Conservation (phyloP, 2,329 filamentous ascomycete species). For the Didymella keratinophila region DNA sequence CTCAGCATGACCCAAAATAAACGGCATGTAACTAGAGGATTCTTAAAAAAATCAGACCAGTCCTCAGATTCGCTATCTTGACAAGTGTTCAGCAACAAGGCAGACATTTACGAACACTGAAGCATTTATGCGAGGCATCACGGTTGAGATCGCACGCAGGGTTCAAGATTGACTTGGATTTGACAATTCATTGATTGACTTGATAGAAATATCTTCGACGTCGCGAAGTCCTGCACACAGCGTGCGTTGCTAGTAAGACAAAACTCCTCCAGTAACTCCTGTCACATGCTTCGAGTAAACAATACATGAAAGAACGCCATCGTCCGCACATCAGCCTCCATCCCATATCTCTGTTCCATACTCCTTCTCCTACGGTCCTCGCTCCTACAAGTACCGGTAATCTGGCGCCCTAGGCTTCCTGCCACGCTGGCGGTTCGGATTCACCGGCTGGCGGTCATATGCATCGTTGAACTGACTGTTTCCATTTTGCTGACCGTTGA, state of each 20-base stretch:
- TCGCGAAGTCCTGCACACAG: background rate
- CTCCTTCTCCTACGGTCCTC: background rate
- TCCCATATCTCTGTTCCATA: too few relatives aligned
- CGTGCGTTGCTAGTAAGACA: background rate
- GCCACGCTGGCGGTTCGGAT: constrained; percentile 86
- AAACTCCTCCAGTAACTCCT: background rate
- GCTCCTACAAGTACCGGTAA: constrained; percentile 53
- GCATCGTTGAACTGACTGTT: constrained; percentile 65
- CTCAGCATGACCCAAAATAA: too few relatives aligned
- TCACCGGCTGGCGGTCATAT: constrained; percentile 95
- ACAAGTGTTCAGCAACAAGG: background rate
- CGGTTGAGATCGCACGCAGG: too few relatives aligned
- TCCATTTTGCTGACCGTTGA: constrained; percentile 14
- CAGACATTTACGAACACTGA: background rate
- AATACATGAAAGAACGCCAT: background rate
- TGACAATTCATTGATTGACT: background rate
- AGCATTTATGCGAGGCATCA: too few relatives aligned
- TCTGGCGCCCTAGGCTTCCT: constrained; percentile 85
- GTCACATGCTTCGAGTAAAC: background rate
- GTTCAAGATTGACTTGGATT: background rate
- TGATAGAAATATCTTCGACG: background rate
- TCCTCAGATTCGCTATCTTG: too few relatives aligned
- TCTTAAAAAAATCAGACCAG: too few relatives aligned
- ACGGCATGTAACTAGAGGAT: too few relatives aligned
- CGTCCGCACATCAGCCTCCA: too few relatives aligned